Conservation (phyloP, 2,329 filamentous ascomycete genomes). For the Colletotrichum australisinense region DNA sequence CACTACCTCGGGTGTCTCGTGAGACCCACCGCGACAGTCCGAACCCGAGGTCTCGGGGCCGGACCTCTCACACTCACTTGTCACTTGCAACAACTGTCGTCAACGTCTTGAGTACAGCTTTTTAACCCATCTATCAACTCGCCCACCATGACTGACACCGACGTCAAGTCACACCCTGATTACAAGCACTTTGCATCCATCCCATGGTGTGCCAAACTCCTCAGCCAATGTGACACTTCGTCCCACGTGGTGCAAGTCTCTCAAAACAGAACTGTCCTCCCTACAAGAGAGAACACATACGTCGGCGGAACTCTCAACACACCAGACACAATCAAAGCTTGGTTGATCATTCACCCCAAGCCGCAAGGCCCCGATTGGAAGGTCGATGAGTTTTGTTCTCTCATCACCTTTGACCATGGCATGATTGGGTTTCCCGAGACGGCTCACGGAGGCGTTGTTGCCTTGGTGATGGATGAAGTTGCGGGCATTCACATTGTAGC, state of each 20-base stretch:
- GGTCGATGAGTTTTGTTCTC: slow-evolving; percentile 44
- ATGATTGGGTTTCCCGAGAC: slow-evolving; percentile 47
- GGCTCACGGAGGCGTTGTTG: slow-evolving; percentile 51
- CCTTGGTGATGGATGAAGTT: slow-evolving; percentile 51
- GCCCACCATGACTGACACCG: slow-evolving; percentile 4
- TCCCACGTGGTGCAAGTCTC: slow-evolving; percentile 24
- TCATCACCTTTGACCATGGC: slow-evolving; percentile 47
- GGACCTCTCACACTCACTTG: background rate
- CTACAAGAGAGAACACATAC: slow-evolving; percentile 44
- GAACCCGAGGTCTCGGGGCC: background rate
- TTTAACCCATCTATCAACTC: background rate
- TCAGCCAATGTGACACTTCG: slow-evolving; percentile 42
- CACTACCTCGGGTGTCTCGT: background rate
- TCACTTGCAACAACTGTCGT: background rate
- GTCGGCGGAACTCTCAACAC: slow-evolving; percentile 47
- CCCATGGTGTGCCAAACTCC: slow-evolving; percentile 49
- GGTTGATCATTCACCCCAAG: slow-evolving; percentile 48
- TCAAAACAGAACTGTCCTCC: slow-evolving; percentile 22
- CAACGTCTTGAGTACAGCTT: background rate
- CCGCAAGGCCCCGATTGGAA: slow-evolving; percentile 39
- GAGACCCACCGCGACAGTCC: background rate
- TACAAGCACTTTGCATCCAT: slow-evolving; percentile 47
- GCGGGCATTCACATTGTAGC: slow-evolving; percentile 50
- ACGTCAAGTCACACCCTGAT: slow-evolving; percentile 20
- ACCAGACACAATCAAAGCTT: slow-evolving; percentile 44